These are phyloP conservation scores for Quercus berberidifolia DNA, from an alignment of 306 rosid genomes.

Conservation along the genomic window DNA sequence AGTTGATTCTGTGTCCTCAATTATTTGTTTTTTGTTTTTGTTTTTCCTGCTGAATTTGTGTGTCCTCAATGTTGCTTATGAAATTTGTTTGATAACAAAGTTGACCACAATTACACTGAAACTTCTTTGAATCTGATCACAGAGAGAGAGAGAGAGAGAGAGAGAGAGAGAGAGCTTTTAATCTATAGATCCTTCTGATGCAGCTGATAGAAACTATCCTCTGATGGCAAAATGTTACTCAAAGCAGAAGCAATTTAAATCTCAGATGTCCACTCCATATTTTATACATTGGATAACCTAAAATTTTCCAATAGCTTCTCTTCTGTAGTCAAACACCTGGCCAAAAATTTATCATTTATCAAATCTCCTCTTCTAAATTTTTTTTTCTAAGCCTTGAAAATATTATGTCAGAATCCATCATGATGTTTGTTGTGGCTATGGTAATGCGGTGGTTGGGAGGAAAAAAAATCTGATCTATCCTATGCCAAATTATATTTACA, in stretches of 20 bases:
- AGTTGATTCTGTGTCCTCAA: too few species aligned
- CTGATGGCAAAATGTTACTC: background rate
- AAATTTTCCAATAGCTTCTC: background rate
- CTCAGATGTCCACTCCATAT: background rate
- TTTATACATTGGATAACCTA: background rate
- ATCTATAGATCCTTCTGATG: background rate
- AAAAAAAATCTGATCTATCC: too few species aligned
- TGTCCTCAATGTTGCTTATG: background rate
- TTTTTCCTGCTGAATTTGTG: too few species aligned
- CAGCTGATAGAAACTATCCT: background rate
- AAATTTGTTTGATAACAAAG: background rate
- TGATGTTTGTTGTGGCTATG: background rate
- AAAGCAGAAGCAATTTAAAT: background rate
- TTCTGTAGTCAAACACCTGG: background rate
- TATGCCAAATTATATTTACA: too few species aligned
- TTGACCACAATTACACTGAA: background rate
- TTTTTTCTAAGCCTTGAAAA: background rate
- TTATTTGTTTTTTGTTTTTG: too few species aligned
- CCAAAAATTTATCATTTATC: background rate
- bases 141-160: background rate
- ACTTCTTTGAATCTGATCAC: background rate
- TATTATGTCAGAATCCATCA: background rate
- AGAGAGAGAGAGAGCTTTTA: background rate
- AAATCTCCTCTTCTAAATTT: background rate
- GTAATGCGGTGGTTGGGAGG: background rate